Evolutionary conservation across 2,329 filamentous ascomycete species (phyloP).

Genomic region (Nectriaceae sp.): DNA sequence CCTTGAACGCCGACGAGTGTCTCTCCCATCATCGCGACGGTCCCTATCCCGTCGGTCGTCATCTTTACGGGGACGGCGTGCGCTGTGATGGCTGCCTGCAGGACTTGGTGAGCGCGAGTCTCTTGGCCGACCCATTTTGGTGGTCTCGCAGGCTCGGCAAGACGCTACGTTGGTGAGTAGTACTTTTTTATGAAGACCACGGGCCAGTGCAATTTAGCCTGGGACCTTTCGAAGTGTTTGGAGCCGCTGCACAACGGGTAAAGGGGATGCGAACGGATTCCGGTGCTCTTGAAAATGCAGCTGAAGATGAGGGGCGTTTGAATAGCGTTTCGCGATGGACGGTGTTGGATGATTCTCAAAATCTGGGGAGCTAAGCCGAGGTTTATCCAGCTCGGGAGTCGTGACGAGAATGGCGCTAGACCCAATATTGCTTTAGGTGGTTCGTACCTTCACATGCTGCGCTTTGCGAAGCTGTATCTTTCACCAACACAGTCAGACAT

Average conservation of each 20-base stretch:
- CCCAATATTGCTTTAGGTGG: constrained; percentile 13
- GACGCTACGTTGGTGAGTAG: constrained; percentile 39
- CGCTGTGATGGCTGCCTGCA: constrained; percentile 81
- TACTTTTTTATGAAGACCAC: constrained; percentile 35
- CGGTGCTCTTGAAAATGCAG: constrained; percentile 1
- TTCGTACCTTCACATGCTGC: constrained; percentile 14
- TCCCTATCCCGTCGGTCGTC: constrained; percentile 59
- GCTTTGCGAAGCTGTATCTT: constrained; percentile 5
- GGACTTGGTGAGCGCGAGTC: constrained; percentile 87
- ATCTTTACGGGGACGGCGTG: constrained; percentile 67
- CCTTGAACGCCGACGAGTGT: constrained; percentile 57
- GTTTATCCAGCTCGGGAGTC: constrained; percentile 12
- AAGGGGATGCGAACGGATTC: neutral
- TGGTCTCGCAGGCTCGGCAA: constrained; percentile 44
- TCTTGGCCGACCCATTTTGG: constrained; percentile 63
- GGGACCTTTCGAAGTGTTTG: no score
- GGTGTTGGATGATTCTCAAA: constrained; percentile 16
- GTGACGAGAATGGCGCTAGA: constrained; percentile 17
- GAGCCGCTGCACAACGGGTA: neutral
- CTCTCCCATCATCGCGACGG: constrained; percentile 51
- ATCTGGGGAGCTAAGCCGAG: constrained; percentile 15
- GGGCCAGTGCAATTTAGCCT: constrained; percentile 24
- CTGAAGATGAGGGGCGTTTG: constrained; percentile 14
- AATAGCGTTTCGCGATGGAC: constrained; percentile 2
- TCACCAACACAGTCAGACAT: constrained; percentile 28